Base-by-base conservation (phyloP, 1,284 basidiomycete genomes). In the Marasmius tenuissimus region DNA sequence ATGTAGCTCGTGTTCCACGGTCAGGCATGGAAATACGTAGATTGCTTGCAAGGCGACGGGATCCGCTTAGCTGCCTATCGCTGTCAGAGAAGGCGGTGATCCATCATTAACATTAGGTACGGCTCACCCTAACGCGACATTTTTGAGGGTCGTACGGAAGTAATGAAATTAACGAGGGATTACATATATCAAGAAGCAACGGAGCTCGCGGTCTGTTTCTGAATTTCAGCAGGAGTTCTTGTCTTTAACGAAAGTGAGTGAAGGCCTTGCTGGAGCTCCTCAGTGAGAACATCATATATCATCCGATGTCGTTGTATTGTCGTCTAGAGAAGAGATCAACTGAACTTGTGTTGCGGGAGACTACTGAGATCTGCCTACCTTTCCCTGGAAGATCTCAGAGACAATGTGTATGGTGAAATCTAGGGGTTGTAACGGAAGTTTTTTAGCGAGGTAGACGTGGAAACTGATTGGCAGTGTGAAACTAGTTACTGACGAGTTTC, bases 281-380 rank as follows among this genome's bases (percentile, higher is more conserved):
- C 86, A 33, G 85, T 80, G 37, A 93, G 78, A 1, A 85, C 83
- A 6, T 83, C 78, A 72, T 92, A 87, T 58, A 93, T 84, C 78
- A 93, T 81, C 54, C 91, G 83, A 75, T 93, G 91, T 57, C 92
- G 83, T 70, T 92, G 88, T 77, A 93, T 85, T 16, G 87, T 87
- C 42, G 75, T 84, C 91, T 92, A 65, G 48, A 52, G 58, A 12
- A 37, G 40, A 48, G 20, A n/a, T 16, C 39, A 16, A 35, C 33
- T 48, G 39, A 52, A 27, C 53, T 59, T 18, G 35, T 12, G 18
- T 11, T 37, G 37, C 33, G 27, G 9, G 49, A 57, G 38, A 42
- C 48, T 39, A 45, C 33, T 55, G n/a, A 51, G n/a, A 37, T 49
- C 35, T 63, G 47, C 74, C 65, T 69, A 91, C 92, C 84, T 91